Evolutionary conservation across 1,139 yeast species (phyloP), one percentile per base, ranked within the genome.

Genomic region (Pichia sp.): DNA sequence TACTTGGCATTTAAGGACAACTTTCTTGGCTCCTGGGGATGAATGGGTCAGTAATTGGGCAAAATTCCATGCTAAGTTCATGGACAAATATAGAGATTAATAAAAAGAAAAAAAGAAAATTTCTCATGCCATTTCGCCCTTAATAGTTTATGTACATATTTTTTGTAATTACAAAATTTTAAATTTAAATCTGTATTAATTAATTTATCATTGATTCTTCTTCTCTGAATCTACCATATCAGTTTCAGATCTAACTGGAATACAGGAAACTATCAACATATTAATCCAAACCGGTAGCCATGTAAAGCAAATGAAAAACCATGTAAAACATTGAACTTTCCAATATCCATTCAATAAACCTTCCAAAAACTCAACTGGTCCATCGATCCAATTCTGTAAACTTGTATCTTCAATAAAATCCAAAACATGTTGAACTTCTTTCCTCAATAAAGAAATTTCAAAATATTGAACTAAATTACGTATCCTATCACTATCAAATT

Each of bases 21-120:
- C 98, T 2, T 91, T 91, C 68, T 72, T 91, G 57, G 94, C 97
- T 15, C 96, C 97, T 14, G 97, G 96, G 31, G 74, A 76, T 28
- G 93, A 85, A 52, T 88, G 95, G 85, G 84, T 88, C 46, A 70
- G 74, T 17, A 64, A 69, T 35, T 84, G 96, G 88, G 72, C 73
- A 40, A 59, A 64, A 22, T 91, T 91, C 73, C 98, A 91, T 64
- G 63, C 69, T 40, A 63, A 68, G 34, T 91, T 91, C 60, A 75
- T 84, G 63, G 59, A 66, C 26, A 68, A 76, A 56, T 86, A 77
- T 54, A 63, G 65, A 38, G 58, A 47, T 26, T 47, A 31, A 12
- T 28, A 28, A 28, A 9, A n/a, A 28, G n/a, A n/a, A n/a, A n/a
- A n/a, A n/a, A n/a, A n/a, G n/a, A n/a, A n/a, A n/a, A n/a, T n/a